Percentiles rank a stretch among this genome's conserved stretches.
phyloP scores from a whole-genome alignment of 257 asterid species.

The Ajuga chamaepitys region DNA sequence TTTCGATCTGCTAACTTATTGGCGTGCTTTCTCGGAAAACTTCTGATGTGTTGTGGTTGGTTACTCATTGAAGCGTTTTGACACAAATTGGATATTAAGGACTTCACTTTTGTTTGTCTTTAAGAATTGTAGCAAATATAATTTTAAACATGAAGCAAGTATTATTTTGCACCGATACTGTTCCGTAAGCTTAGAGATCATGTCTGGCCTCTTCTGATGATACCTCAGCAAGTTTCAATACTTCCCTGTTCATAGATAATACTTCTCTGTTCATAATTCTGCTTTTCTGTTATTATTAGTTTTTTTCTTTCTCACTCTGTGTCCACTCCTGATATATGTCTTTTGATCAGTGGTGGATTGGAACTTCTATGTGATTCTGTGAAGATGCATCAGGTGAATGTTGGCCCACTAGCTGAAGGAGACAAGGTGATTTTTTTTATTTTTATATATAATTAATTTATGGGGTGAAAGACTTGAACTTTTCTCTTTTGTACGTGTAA shows the following conservation, averaged over 20 bases:
- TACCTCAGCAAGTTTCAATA: neutral
- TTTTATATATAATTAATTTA: too few species aligned
- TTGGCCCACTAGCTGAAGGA: conserved; percentile 51
- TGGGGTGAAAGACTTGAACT: neutral
- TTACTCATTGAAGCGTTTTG: neutral
- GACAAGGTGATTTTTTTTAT: conserved; percentile 38
- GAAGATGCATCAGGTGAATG: conserved; percentile 69
- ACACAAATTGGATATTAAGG: neutral
- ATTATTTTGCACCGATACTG: neutral
- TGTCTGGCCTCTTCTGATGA: neutral
- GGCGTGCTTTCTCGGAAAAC: neutral
- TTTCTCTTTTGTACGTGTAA: neutral
- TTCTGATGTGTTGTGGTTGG: neutral
- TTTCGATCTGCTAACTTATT: neutral
- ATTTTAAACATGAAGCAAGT: neutral
- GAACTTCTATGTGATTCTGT: conserved; percentile 89
- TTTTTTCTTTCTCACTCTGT: too few species aligned
- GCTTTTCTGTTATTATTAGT: neutral
- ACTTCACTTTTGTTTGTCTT: neutral
- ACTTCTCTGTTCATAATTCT: neutral
- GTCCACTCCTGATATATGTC: conserved; percentile 3
- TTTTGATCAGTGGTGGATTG: conserved; percentile 71
- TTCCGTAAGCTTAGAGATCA: neutral
- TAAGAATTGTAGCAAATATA: neutral
- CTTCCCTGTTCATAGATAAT: neutral